These are phyloP conservation scores for Ophiostoma australiae DNA, from an alignment of 2,329 filamentous ascomycete genomes.

Conservation along the genomic window DNA sequence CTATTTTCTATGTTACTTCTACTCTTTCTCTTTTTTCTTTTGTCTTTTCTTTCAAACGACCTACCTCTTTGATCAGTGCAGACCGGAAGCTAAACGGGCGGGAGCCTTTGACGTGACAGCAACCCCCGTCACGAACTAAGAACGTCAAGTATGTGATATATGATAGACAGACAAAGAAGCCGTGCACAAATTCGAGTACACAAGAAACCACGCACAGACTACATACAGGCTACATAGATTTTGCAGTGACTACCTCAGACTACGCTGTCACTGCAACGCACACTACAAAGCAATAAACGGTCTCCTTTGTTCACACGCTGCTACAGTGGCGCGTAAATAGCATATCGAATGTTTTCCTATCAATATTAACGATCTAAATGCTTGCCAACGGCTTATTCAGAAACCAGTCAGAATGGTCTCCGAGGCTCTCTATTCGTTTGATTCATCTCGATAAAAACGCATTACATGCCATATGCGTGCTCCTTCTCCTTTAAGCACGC, in stretches of 20 bases:
- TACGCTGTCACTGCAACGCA: too few relatives aligned
- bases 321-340: background rate
- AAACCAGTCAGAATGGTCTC: background rate
- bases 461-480: background rate
- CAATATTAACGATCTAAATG: background rate
- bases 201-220: background rate
- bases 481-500: background rate
- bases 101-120: background rate
- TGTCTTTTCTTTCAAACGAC: background rate
- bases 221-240: background rate
- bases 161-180: slow-evolving; percentile 2
- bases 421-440: background rate
- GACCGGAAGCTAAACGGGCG: background rate
- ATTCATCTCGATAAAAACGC: background rate
- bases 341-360: background rate
- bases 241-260: too few relatives aligned
- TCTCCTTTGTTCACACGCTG: background rate
- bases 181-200: background rate
- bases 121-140: background rate
- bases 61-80: background rate
- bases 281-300: background rate
- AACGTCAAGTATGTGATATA: background rate
- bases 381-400: background rate
- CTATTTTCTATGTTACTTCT: background rate
- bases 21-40: background rate